Evolutionary conservation across 495 filamentous ascomycete genomes (phyloP).

Genomic region (Penicillium roqueforti): DNA sequence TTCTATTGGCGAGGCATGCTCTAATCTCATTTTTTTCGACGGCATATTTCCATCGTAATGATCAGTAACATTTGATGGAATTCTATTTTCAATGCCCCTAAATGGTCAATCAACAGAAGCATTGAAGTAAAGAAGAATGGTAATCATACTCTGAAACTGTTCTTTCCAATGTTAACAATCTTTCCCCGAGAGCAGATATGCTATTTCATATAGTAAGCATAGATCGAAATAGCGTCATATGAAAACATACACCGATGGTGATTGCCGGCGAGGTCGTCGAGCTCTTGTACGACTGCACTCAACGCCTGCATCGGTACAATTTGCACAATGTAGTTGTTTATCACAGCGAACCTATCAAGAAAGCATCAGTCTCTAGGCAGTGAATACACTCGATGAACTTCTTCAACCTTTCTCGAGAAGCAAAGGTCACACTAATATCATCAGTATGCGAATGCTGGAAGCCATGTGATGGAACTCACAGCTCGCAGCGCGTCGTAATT

Average conservation of each 20-base stretch:
- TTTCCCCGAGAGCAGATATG: conserved; percentile 13
- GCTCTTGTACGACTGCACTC: conserved; percentile 21
- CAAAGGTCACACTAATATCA: conserved; percentile 25
- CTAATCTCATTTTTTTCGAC: conserved; percentile 10
- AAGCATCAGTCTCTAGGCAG: not conserved
- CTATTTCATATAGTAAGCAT: not conserved
- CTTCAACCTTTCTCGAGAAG: conserved; percentile 20
- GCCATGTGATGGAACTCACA: conserved; percentile 8
- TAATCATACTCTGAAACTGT: conserved; percentile 12
- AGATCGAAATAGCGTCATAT: not conserved
- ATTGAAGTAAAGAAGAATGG: not conserved
- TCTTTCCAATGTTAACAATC: conserved; percentile 14
- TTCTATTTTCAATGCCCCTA: not conserved
- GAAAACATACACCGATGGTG: conserved; percentile 12
- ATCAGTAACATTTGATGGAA: not conserved
- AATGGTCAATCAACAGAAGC: not conserved
- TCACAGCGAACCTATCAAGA: conserved; percentile 24
- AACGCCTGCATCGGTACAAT: conserved; percentile 22
- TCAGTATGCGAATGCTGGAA: conserved; percentile 1
- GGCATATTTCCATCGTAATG: not conserved
- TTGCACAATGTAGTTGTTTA: conserved; percentile 21
- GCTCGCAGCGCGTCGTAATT: conserved; percentile 13
- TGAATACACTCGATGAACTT: not conserved
- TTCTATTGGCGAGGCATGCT: not conserved
- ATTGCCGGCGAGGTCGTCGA: conserved; percentile 10